phyloP scores from a whole-genome alignment of 83 land plant species.

The Picea abies region DNA sequence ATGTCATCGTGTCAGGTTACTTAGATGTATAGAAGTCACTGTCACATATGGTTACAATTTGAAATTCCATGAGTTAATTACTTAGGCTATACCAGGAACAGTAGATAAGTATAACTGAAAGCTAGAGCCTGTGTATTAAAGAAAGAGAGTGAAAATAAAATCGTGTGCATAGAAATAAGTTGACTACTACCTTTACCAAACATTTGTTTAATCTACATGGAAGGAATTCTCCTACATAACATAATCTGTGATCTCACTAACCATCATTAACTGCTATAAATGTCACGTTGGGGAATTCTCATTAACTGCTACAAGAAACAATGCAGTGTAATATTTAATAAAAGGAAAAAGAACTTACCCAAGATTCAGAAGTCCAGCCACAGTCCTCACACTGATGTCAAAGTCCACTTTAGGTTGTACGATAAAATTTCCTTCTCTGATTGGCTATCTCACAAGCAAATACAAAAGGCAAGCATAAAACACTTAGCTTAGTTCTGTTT shows the following conservation, averaged over 20 bases:
- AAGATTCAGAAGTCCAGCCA: conserved; percentile 94
- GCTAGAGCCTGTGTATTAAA: not conserved
- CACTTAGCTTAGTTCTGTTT: not conserved
- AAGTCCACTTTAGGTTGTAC: conserved; percentile 98
- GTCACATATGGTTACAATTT: no score
- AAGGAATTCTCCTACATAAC: not conserved
- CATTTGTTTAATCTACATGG: not conserved
- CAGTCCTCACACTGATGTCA: conserved; percentile 91
- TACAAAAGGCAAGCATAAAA: not conserved
- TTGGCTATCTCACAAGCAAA: conserved; percentile 64
- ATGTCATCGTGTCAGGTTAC: no score
- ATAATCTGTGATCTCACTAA: not conserved
- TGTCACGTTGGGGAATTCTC: no score
- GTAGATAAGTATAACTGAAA: no score
- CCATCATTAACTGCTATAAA: not conserved
- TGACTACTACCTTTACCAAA: not conserved
- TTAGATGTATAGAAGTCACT: no score
- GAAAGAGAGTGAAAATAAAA: not conserved
- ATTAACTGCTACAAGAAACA: not conserved
- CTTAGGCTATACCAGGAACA: no score
- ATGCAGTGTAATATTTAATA: not conserved
- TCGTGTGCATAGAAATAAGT: not conserved
- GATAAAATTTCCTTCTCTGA: conserved; percentile 95
- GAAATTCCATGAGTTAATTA: no score
- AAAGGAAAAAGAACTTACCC: conserved; percentile 60